Evolutionary conservation across 2,329 filamentous ascomycete genomes (phyloP).

Genomic region (Trichoderma simmonsii): DNA sequence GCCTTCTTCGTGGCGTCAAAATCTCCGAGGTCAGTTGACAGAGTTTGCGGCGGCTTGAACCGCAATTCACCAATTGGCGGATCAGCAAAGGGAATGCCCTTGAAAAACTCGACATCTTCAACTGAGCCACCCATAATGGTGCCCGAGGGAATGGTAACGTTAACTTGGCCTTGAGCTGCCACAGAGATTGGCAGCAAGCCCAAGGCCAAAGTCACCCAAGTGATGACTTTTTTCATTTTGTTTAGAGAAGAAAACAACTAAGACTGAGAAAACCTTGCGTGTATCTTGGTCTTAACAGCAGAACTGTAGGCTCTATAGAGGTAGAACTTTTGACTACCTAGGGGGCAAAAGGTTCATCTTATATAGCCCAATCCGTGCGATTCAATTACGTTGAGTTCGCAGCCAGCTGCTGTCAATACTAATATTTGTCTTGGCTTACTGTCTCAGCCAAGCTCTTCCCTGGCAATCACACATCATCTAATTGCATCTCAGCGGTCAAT

Average conservation of each 20-base stretch:
- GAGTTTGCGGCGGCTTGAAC: slow-evolving; percentile 58
- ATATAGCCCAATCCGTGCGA: not conserved
- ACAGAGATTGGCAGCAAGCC: not conserved
- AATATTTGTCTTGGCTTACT: not conserved
- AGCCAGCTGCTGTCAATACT: not conserved
- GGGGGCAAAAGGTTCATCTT: not conserved
- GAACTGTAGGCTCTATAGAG: not conserved
- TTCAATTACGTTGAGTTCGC: not conserved
- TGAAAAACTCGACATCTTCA: slow-evolving; percentile 58
- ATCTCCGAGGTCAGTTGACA: slow-evolving; percentile 54
- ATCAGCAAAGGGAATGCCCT: slow-evolving; percentile 59
- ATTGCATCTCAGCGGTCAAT: not conserved
- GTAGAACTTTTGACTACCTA: too few species aligned
- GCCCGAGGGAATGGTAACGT: slow-evolving; percentile 13
- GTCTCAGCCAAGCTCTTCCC: not conserved
- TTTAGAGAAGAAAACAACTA: not conserved
- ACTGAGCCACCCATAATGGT: not conserved
- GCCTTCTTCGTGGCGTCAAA: slow-evolving; percentile 55
- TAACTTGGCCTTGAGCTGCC: not conserved
- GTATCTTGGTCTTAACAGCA: not conserved
- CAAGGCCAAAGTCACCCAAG: not conserved
- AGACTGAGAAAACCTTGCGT: not conserved
- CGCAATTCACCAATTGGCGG: slow-evolving; percentile 62
- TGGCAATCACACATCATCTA: not conserved
- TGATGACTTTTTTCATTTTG: not conserved